These are phyloP conservation scores for Alternaria sp. DNA, from an alignment of 2,329 filamentous ascomycete genomes.

Conservation along the genomic window DNA sequence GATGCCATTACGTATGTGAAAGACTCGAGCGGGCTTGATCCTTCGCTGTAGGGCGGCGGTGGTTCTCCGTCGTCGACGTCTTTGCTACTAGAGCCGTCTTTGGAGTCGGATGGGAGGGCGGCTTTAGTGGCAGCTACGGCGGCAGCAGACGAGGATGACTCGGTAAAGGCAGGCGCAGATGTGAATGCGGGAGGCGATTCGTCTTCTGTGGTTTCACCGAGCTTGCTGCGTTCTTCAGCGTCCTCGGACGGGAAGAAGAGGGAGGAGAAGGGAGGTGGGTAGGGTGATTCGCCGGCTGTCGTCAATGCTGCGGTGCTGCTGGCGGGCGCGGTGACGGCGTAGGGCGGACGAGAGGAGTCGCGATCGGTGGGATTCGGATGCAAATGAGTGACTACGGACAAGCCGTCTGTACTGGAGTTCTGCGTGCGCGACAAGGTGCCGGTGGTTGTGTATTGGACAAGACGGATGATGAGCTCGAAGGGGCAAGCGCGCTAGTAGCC, in stretches of 20 bases:
- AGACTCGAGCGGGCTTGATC: conserved; percentile 86
- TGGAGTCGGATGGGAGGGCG: conserved; percentile 81
- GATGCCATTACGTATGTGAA: conserved; percentile 98
- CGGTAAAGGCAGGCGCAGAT: conserved; percentile 60
- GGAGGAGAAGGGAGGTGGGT: conserved; percentile 70
- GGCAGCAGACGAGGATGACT: conserved; percentile 57
- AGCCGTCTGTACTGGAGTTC: conserved; percentile 52
- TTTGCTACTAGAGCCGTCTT: conserved; percentile 76
- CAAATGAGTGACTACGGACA: conserved; percentile 57
- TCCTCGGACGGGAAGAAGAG: conserved; percentile 64
- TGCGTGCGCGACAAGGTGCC: conserved; percentile 57
- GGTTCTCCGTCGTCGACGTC: conserved; percentile 83
- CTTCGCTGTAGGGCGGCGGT: conserved; percentile 95
- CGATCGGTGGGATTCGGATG: conserved; percentile 37
- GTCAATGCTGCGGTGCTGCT: conserved; percentile 49
- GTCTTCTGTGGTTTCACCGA: conserved; percentile 45
- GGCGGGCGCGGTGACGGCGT: conserved; percentile 43
- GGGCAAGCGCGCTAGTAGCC: conserved; percentile 39
- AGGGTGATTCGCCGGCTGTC: conserved; percentile 61
- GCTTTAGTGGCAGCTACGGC: conserved; percentile 78
- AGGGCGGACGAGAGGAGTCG: conserved; percentile 37
- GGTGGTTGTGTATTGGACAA: conserved; percentile 38
- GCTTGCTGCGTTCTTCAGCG: conserved; percentile 58
- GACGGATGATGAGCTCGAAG: conserved; percentile 34
- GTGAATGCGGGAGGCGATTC: conserved; percentile 60